Percentiles rank a stretch among this genome's conserved stretches.
These are phyloP conservation scores for Echium plantagineum DNA, from an alignment of 257 asterid genomes.

Conservation along the genomic window DNA sequence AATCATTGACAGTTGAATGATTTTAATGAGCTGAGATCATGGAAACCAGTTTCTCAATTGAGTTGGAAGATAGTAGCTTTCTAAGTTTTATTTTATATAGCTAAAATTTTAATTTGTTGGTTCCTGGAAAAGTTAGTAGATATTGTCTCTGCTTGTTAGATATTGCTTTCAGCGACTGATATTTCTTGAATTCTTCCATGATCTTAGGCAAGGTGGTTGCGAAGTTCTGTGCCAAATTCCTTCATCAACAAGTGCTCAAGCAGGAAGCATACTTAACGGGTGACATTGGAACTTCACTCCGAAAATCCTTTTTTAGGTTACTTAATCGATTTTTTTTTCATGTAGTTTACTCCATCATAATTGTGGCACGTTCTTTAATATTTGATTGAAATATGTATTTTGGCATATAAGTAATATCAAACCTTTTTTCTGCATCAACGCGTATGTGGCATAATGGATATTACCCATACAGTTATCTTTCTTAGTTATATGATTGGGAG, in stretches of 20 bases:
- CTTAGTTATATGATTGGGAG: too few relatives aligned
- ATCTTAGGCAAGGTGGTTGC: slow-evolving; percentile 91
- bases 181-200: slow-evolving; percentile 7
- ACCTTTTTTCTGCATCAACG: too few relatives aligned
- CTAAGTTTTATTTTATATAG: neutral
- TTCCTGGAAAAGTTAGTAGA: neutral
- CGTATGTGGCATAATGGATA: too few relatives aligned
- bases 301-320: slow-evolving; percentile 83
- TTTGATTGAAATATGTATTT: too few relatives aligned
- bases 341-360: slow-evolving; percentile 3
- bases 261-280: slow-evolving; percentile 78
- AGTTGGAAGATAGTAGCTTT: neutral
- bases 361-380: neutral
- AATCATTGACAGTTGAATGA: too few relatives aligned
- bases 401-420: too few relatives aligned
- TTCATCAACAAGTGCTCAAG: slow-evolving; percentile 90
- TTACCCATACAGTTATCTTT: too few relatives aligned
- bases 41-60: too few relatives aligned
- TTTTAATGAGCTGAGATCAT: too few relatives aligned
- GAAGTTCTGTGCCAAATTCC: slow-evolving; percentile 93
- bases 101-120: neutral
- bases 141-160: neutral
- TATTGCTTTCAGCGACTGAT: neutral
- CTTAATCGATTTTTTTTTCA: slow-evolving; percentile 7
- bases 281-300: slow-evolving; percentile 77